Percentiles rank a stretch among this genome's conserved stretches.
Evolutionary conservation across 2,329 filamentous ascomycete species (phyloP).

Genomic region (Aspergillus ochraceus): DNA sequence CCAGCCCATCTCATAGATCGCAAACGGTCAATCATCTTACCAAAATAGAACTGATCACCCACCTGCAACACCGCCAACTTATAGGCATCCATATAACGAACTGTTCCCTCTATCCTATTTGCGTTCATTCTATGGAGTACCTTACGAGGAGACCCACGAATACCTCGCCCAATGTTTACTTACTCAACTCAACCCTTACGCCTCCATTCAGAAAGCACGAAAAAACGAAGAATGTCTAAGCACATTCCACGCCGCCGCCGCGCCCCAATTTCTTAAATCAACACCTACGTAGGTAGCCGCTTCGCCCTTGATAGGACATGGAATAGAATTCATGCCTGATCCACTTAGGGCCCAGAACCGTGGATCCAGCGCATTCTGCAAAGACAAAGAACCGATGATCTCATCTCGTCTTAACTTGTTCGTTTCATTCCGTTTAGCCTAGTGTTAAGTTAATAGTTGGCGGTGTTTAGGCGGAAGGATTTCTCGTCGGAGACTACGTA

Average conservation of each 20-base stretch:
- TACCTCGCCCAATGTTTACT: not conserved
- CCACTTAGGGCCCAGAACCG: not conserved
- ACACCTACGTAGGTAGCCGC: not conserved
- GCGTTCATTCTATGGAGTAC: not conserved
- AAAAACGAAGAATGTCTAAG: not conserved
- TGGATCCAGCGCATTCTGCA: not conserved
- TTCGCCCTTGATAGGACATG: not conserved
- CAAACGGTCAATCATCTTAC: not conserved
- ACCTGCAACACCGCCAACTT: not conserved
- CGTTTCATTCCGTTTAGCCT: too few relatives aligned
- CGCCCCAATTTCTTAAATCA: not conserved
- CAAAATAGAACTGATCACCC: not conserved
- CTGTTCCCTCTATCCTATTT: not conserved
- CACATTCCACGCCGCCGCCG: not conserved
- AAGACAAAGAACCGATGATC: not conserved
- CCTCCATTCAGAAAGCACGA: not conserved
- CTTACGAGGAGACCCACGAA: not conserved
- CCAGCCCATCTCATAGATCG: not conserved
- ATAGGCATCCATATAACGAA: not conserved
- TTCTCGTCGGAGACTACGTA: not conserved
- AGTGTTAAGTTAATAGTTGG: not conserved
- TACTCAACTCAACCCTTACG: not conserved
- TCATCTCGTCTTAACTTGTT: not conserved
- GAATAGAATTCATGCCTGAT: not conserved
- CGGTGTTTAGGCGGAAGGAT: not conserved